These are phyloP conservation scores for Huntiella savannae DNA, from an alignment of 2,329 filamentous ascomycete genomes.

Conservation along the genomic window DNA sequence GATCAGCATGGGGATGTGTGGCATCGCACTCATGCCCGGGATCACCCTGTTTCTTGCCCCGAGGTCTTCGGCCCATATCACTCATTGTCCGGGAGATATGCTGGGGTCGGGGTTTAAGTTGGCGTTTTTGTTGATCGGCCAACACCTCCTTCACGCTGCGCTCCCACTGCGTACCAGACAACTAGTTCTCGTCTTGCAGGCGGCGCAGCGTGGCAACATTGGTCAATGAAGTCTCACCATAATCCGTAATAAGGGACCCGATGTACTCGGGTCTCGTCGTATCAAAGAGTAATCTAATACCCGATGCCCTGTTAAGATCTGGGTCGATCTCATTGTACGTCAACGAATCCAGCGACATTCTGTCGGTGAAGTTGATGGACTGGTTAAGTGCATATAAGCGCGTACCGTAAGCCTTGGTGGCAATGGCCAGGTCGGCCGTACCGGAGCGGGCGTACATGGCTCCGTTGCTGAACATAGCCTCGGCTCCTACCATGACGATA, in stretches of 20 bases:
- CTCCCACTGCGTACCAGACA: neutral
- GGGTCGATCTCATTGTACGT: slow-evolving; percentile 83
- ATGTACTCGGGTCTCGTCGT: slow-evolving; percentile 77
- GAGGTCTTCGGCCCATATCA: too few relatives aligned
- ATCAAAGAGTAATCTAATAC: slow-evolving; percentile 63
- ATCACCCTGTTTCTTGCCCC: too few relatives aligned
- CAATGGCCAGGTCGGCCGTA: slow-evolving; percentile 70
- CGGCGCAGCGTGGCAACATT: slow-evolving; percentile 11
- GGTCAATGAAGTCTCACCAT: slow-evolving; percentile 30
- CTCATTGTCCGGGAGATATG: too few relatives aligned
- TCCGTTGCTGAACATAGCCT: slow-evolving; percentile 91
- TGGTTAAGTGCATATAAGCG: slow-evolving; percentile 83
- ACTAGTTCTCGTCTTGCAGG: slow-evolving; percentile 12
- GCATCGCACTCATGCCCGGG: too few relatives aligned
- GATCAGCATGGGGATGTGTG: too few relatives aligned
- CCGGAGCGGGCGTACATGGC: slow-evolving; percentile 74
- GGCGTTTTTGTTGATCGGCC: too few relatives aligned
- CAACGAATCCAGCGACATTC: slow-evolving; percentile 78
- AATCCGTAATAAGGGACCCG: slow-evolving; percentile 76
- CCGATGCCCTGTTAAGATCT: slow-evolving; percentile 40
- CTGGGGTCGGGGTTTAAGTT: too few relatives aligned
- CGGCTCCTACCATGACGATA: slow-evolving; percentile 72
- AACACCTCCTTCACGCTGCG: neutral
- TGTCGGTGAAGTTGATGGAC: slow-evolving; percentile 77
- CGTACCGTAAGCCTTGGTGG: slow-evolving; percentile 54